Percentiles rank a stretch among this genome's conserved stretches.
phyloP scores from a whole-genome alignment of 2,329 filamentous ascomycete species.

The Curvularia eragrostidis region DNA sequence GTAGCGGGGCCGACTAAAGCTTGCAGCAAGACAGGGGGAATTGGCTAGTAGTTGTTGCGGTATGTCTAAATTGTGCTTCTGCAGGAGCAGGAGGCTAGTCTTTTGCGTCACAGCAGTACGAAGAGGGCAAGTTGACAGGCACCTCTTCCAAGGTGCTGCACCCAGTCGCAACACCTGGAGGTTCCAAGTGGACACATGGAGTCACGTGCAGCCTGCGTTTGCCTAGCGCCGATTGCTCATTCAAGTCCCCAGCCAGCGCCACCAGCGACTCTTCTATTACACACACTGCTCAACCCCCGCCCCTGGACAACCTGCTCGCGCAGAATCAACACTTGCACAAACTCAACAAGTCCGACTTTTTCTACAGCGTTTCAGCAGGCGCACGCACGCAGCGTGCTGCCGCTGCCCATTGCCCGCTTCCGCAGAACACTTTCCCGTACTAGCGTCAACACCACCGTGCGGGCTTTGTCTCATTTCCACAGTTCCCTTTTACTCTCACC shows the following conservation, averaged over 20 bases:
- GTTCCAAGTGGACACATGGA: conserved; percentile 33
- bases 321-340: not conserved
- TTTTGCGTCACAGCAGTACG: too few relatives aligned
- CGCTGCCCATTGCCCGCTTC: conserved; percentile 11
- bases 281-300: not conserved
- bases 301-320: not conserved
- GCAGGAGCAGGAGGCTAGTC: too few relatives aligned
- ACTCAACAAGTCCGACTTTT: not conserved
- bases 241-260: conserved; percentile 6
- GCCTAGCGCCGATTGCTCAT: conserved; percentile 23
- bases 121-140: conserved; percentile 3
- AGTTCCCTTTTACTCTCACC: conserved; percentile 6
- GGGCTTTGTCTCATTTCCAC: conserved; percentile 25
- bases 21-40: conserved; percentile 4
- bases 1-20: not conserved
- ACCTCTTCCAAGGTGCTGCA: conserved; percentile 14
- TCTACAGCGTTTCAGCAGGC: not conserved
- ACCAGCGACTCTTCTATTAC: conserved; percentile 7
- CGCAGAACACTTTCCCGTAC: conserved; percentile 14
- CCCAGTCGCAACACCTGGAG: conserved; percentile 33
- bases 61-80: too few relatives aligned
- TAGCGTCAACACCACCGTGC: conserved; percentile 21
- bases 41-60: too few relatives aligned
- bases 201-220: conserved; percentile 28
- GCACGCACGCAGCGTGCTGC: not conserved